These are phyloP conservation scores for Sicyos baderoa DNA, from an alignment of 306 rosid species.

Conservation along the genomic window DNA sequence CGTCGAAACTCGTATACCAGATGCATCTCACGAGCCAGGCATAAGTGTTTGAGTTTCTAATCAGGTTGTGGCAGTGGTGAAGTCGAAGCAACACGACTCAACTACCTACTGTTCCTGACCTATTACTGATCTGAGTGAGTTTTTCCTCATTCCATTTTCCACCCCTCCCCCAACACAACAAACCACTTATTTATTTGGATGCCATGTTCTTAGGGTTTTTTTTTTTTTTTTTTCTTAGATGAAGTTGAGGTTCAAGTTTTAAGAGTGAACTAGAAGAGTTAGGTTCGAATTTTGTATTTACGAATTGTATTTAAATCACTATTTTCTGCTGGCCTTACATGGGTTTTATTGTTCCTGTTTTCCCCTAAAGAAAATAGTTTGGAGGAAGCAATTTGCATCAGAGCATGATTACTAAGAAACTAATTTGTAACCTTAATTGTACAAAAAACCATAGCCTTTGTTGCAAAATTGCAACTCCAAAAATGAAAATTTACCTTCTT, in stretches of 20 bases:
- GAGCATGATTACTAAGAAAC: neutral
- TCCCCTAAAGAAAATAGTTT: neutral
- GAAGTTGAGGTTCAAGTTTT: conserved; percentile 19
- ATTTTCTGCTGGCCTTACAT: neutral
- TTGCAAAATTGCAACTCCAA: neutral
- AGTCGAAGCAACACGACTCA: conserved; percentile 10
- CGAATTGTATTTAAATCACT: conserved; percentile 18
- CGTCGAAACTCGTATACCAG: conserved; percentile 38
- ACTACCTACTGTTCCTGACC: conserved; percentile 5
- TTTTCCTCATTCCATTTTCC: neutral
- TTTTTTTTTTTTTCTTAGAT: neutral
- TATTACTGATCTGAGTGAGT: conserved; percentile 4
- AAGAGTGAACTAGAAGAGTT: conserved; percentile 19
- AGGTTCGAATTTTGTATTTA: conserved; percentile 21
- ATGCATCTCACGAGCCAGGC: conserved; percentile 51
- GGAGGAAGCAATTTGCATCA: conserved; percentile 12
- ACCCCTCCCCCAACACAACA: neutral
- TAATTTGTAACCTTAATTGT: neutral
- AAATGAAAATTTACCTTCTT: neutral
- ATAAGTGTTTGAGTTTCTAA: conserved; percentile 33
- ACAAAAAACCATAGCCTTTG: neutral
- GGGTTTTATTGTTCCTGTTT: conserved; percentile 10
- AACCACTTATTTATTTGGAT: conserved; percentile 19
- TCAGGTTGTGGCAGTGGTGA: conserved; percentile 8
- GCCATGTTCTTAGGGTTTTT: conserved; percentile 8